Evolutionary conservation across 2,329 filamentous ascomycete genomes (phyloP), one percentile per base, ranked within the genome.

Genomic region (Teratosphaeria nubilosa): DNA sequence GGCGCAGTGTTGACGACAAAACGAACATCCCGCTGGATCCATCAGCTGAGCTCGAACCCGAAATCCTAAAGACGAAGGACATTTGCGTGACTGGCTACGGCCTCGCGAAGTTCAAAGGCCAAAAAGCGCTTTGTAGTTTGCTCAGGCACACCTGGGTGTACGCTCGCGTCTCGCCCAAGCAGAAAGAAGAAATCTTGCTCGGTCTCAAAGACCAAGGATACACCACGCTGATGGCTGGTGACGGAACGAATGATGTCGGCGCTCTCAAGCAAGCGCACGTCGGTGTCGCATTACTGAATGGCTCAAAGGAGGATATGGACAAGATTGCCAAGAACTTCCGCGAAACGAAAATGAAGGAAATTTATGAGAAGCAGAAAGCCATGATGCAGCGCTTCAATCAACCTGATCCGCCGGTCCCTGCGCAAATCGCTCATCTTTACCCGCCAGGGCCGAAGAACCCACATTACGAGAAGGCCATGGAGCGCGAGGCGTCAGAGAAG

Each of bases 201-300:
- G 94, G 94, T 41, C 83, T 97, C 62, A 96, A 96, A 77, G 91
- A 96, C 68, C 88, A 90, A 77, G 94, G 94, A 54, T 99, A 99
- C 78, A 96, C 94, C 61, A 99, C 94, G 31, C 82, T 99, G 62
- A 99, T 99, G 94, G 95, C 91, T 67, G 94, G 94, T 74, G 94
- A 99, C 69, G 94, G 94, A 63, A 99, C 94, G 57, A 99, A 99
- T 73, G 94, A 99, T 70, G 94, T 99, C 57, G 94, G 94, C 64
- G 94, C 94, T 51, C 79, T 99, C 69, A 99, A 99, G 80, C 94
- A 99, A 76, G 94, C 94, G 48, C 94, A 99, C 71, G 91, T 99
- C 63, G 94, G 94, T 75, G 89, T 99, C 62, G 94, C 94, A 24
- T 84, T 99, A 54, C 84, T 99, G 65, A 99, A 99, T 74, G 94